Evolutionary conservation across 2,329 filamentous ascomycete genomes (phyloP), one percentile per base, ranked within the genome.

Genomic region (Arthrobotrys musiformis): DNA sequence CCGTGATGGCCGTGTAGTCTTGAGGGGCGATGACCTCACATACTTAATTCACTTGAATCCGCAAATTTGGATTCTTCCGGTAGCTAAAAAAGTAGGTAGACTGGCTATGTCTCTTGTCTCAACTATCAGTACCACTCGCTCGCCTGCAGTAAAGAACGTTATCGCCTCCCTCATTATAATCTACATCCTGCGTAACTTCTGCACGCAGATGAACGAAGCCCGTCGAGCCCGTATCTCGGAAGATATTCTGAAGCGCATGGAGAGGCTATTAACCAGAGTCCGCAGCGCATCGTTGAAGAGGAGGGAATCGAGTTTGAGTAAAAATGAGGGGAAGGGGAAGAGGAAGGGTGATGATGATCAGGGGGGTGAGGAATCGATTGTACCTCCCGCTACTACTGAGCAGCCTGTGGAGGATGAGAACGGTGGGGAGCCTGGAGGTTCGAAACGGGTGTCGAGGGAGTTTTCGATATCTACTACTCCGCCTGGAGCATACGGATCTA

Each of bases 381-480:
- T n/a, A n/a, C n/a, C n/a, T n/a, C n/a, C n/a, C n/a, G n/a, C 2
- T 30, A 8, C 13, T 28, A n/a, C 24, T n/a, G 63, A 26, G 26
- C 37, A 30, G 26, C 24, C 28, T 17, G 15, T 24, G 11, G 35
- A 61, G 28, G 13, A 40, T 5, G 17, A 28, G 26, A 26, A 46
- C 15, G 37, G 48, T 62, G 58, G 22, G n/a, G 28, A 17, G 22
- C 17, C 22, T n/a, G n/a, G n/a, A n/a, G n/a, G n/a, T 63, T 22
- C 48, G 5, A 37, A 46, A 13, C 44, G 62, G 11, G 19, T n/a
- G 8, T 68, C 70, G 13, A 50, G 9, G 24, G 70, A 76, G n/a
- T 64, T 76, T n/a, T 64, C 64, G n/a, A 69, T 76, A 1, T 56
- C 70, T 26, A 26, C 66, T 8, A 76, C 70, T 4, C 70, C 63